Conservation (phyloP, 805 yeast species). For the Metschnikowia picachoensis region DNA sequence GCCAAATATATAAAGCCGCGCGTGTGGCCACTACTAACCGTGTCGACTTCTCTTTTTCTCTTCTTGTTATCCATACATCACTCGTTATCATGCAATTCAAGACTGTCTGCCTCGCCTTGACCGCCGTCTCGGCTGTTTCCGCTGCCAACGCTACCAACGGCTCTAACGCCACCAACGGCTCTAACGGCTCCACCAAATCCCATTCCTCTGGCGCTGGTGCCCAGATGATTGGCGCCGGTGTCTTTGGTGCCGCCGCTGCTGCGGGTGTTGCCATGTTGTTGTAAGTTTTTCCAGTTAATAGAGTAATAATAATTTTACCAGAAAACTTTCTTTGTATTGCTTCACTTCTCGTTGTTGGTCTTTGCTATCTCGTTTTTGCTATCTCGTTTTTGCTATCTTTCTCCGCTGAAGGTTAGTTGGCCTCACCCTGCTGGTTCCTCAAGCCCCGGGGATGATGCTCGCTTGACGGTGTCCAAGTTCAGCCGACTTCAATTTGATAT, state of each 20-base stretch:
- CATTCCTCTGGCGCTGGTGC: conserved; percentile 42
- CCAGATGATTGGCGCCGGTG: conserved; percentile 64
- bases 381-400: too few relatives aligned
- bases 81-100: conserved; percentile 63
- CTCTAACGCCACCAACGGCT: conserved; percentile 34
- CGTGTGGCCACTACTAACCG: neutral
- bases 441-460: too few relatives aligned
- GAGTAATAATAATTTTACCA: conserved; percentile 3
- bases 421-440: neutral
- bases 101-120: conserved; percentile 61
- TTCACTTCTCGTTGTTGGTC: too few relatives aligned
- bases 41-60: neutral
- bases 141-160: conserved; percentile 50
- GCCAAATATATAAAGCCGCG: conserved; percentile 7
- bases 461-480: too few relatives aligned
- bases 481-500: too few relatives aligned
- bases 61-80: conserved; percentile 1
- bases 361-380: too few relatives aligned
- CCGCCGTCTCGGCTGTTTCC: conserved; percentile 65
- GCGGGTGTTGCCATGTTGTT: conserved; percentile 66
- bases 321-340: neutral
- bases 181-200: conserved; percentile 26
- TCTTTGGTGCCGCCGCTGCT: conserved; percentile 79
- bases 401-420: too few relatives aligned
- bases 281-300: conserved; percentile 24